Evolutionary conservation across 1,139 yeast genomes (phyloP), one percentile per base, ranked within the genome.

Genomic region (Kazachstania sp.): DNA sequence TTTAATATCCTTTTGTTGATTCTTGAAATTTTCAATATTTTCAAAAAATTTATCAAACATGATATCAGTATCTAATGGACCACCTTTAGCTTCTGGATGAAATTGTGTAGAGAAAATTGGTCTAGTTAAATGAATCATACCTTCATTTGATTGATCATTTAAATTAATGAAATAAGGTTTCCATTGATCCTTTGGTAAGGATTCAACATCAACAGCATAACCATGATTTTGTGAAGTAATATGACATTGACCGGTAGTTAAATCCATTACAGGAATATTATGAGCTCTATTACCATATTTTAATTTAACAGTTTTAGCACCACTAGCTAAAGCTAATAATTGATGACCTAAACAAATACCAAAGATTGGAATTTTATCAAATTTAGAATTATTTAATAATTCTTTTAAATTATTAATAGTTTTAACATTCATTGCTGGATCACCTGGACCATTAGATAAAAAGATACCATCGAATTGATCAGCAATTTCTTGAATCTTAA

Each of bases 41-140:
- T 74, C 78, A 61, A 92, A 81, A 70, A 86, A 92, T 69, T 81
- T 86, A 73, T 92, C 97, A 60, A 92, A 92, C 67, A 92, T 74
- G 69, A 81, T 86, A 4, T 86, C 77, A 18, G 97, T 85, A 68
- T 92, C 98, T 60, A 84, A 75, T 50, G 98, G 98, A 58, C 98
- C 98, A 58, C 98, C 98, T 73, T 90, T 92, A 51, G 98, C 98
- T 70, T 92, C 98, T 42, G 98, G 98, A 66, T 92, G 98, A 78
- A 92, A 92, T 69, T 92, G 98, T 3, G 95, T 87, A 30, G 97
- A 87, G 71, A 90, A 92, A 49, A 90, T 84, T 45, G 98, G 98
- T 65, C 79, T 83, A 39, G 78, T 65, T 53, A 74, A 77, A 69
- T 92, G 97, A 60, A 81, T 83, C 95, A 92, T 88, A 59, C 98